Percentiles rank a stretch among this genome's conserved stretches.
Conservation (phyloP, 2,329 filamentous ascomycete genomes). For the Gnomoniopsis smithogilvyi region DNA sequence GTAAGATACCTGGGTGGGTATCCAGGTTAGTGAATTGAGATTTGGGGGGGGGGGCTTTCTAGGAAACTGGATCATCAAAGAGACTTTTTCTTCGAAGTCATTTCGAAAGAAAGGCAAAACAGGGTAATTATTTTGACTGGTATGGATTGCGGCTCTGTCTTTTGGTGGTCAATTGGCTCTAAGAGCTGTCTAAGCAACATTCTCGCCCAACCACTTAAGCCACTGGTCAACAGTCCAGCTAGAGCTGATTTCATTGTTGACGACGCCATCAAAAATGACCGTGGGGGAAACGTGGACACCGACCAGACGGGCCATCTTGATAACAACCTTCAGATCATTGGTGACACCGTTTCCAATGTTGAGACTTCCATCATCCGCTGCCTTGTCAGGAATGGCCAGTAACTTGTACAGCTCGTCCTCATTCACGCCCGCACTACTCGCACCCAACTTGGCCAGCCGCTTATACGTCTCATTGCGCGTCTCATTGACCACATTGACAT, state of each 20-base stretch:
- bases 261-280: constrained; percentile 81
- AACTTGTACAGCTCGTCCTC: constrained; percentile 67
- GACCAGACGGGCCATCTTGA: constrained; percentile 75
- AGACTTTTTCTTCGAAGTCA: neutral
- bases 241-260: constrained; percentile 75
- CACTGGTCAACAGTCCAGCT: constrained; percentile 78
- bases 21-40: no score
- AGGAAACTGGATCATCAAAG: neutral
- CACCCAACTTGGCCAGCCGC: constrained; percentile 73
- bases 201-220: constrained; percentile 74
- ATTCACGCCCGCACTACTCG: constrained; percentile 62
- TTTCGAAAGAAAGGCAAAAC: neutral
- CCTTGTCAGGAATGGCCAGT: constrained; percentile 66
- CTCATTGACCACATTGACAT: constrained; percentile 80
- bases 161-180: neutral
- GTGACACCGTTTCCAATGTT: constrained; percentile 83
- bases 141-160: neutral
- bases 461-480: constrained; percentile 79
- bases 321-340: constrained; percentile 76
- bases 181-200: constrained; percentile 34
- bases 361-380: constrained; percentile 62
- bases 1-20: no score
- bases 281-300: constrained; percentile 91
- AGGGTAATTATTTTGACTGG: neutral
- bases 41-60: no score